Percentiles rank a stretch among this genome's conserved stretches.
Conservation (phyloP, 2,329 filamentous ascomycete species). For the Samsoniella hepiali region DNA sequence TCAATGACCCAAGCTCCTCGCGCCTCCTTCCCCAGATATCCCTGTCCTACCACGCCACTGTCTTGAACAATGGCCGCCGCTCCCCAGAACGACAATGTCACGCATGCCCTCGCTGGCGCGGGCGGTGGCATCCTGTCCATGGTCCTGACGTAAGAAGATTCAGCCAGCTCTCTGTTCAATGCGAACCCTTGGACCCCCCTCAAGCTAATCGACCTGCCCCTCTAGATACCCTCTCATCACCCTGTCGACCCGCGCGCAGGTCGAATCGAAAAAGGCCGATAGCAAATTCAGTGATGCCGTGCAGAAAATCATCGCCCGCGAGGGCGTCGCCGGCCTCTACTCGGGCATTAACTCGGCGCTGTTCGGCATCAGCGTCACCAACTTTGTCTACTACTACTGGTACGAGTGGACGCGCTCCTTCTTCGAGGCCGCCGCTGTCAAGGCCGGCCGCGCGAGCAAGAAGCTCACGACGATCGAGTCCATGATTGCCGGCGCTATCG, state of each 20-base stretch:
- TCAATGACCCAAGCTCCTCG: background rate
- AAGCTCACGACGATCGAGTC: constrained; percentile 89
- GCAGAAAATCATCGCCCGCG: constrained; percentile 82
- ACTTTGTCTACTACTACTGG: constrained; percentile 99
- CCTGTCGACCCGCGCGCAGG: constrained; percentile 93
- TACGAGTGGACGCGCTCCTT: constrained; percentile 93
- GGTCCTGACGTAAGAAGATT: constrained; percentile 71
- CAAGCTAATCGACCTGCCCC: no score
- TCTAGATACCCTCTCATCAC: constrained; percentile 90
- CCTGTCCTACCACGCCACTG: constrained; percentile 6
- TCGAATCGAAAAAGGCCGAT: constrained; percentile 91
- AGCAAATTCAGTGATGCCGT: constrained; percentile 81
- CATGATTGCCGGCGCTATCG: constrained; percentile 92
- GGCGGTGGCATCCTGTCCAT: constrained; percentile 94
- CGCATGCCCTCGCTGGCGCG: constrained; percentile 87
- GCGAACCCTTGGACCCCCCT: no score
- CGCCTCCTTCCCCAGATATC: background rate
- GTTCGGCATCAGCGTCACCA: constrained; percentile 97
- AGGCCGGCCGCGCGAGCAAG: constrained; percentile 68
- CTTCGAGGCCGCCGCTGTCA: constrained; percentile 75
- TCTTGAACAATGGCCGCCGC: constrained; percentile 42
- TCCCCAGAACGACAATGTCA: constrained; percentile 93
- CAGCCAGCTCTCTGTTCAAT: no score
- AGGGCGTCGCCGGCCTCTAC: constrained; percentile 86
- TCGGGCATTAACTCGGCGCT: constrained; percentile 89